Base-by-base conservation (phyloP, 1,284 basidiomycete species). In the Takashimella koratensis region DNA sequence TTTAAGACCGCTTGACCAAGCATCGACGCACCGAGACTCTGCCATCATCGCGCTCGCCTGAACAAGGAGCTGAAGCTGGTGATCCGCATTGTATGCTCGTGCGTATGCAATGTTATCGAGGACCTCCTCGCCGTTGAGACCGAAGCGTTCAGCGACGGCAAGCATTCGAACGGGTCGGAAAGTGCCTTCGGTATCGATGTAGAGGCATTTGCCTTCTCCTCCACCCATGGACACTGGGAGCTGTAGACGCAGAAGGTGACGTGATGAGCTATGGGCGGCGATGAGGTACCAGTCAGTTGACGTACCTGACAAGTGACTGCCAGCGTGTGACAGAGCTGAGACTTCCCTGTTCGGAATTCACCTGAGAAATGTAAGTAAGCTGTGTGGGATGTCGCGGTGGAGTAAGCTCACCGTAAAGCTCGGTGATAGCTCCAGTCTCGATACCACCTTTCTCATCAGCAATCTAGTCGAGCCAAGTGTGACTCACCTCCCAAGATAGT, bases 91-190 rank as follows among this genome's bases (percentile, higher is more conserved):
- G 77, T 98, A 98, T 57, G 96, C 96, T 66, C 96, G 82, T 1
- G 96, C 96, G 76, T 98, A 98, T 11, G 96, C 96, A 42, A 99
- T 90, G 67, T 99, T 99, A 76, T 99, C 96, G 59, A 98, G 79
- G 3, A 98, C 96, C 73, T 98, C 95, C 74, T 98, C 92, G 40
- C 94, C 94, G 63, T 94, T 94, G 63, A 99, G 79, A 5, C 96
- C 96, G 70, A 88, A 94, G 49, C 96, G 82, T 77, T 98, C 95
- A 1, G 96, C 95, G 3, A 96, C 92, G 0, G 95, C 90, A 25
- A 98, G 81, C 51, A 98, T 80, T 56, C 96, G 90, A 36, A 91
- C 88, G 16, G 96, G 96, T 62, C 96, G 91, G 81, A 99, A 99
- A 3, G 96, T 98, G 10, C 94, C 94, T 72, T 99, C 95, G 0